phyloP scores from a whole-genome alignment of 108 stramenopile genomes.

The Aurantiochytrium sp. region DNA sequence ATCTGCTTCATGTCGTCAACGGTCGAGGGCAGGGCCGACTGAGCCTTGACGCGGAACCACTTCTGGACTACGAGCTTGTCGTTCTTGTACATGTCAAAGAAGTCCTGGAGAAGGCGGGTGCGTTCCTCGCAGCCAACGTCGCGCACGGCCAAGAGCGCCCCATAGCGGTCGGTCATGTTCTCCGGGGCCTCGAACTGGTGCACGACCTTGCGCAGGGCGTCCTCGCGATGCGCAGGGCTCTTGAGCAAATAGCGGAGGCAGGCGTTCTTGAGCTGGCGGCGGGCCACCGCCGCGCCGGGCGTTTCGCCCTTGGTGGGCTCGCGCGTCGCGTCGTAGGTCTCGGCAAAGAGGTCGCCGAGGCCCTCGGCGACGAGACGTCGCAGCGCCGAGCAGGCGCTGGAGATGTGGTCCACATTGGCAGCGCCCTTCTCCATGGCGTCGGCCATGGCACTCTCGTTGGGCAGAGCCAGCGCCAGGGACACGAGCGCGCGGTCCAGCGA shows the following conservation, averaged over 20 bases:
- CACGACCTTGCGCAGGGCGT: conserved; percentile 49
- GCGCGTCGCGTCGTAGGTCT: conserved; percentile 65
- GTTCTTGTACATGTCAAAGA: conserved; percentile 68
- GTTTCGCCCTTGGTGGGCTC: conserved; percentile 45
- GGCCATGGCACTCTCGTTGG: neutral
- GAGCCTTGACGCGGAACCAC: conserved; percentile 61
- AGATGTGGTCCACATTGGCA: conserved; percentile 16
- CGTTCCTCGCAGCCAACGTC: conserved; percentile 58
- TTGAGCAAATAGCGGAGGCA: conserved; percentile 68
- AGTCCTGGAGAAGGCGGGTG: conserved; percentile 69
- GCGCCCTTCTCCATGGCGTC: neutral
- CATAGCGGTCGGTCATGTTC: conserved; percentile 85
- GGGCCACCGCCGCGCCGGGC: conserved; percentile 37
- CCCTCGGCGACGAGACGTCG: neutral
- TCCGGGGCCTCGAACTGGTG: conserved; percentile 66
- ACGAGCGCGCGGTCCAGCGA: neutral
- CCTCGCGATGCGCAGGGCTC: conserved; percentile 57
- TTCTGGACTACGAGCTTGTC: conserved; percentile 62
- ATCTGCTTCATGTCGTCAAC: conserved; percentile 35
- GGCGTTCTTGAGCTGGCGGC: conserved; percentile 69
- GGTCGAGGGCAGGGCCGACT: neutral
- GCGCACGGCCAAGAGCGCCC: conserved; percentile 78
- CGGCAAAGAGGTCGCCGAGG: neutral
- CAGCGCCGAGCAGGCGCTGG: neutral
- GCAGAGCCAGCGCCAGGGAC: neutral